Evolutionary conservation across 1,284 basidiomycete species (phyloP), one percentile per base, ranked within the genome.

Genomic region (Trametes polyzona): DNA sequence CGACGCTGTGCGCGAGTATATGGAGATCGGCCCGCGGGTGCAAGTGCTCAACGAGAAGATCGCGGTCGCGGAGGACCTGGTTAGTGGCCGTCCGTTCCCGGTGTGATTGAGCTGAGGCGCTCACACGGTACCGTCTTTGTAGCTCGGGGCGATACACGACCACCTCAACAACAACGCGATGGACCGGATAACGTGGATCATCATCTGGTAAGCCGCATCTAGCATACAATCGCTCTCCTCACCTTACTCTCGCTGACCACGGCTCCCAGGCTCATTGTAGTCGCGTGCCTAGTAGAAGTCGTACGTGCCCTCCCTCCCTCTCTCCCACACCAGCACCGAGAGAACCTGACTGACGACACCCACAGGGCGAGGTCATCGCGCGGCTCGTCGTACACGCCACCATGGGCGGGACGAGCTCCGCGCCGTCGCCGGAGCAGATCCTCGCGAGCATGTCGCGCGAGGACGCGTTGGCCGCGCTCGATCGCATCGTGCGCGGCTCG

Each of bases 161-260:
- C 94, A 97, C 69, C 76, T 97, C 50, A 96, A 95, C 68, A 92
- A 91, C 66, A 87, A 84, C 44, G 93, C 93, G 9, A 96, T 96
- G 90, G 87, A 94, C 66, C 79, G 92, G n/a, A 93, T 96, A 65
- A 95, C 93, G 4, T 95, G 93, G 93, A 93, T 96, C 64, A 87
- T 98, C 61, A 98, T 98, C 65, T 96, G 93, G 90, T 90, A 68
- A 29, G 76, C n/a, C n/a, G n/a, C n/a, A n/a, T n/a, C n/a, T n/a
- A n/a, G n/a, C n/a, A n/a, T 23, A n/a, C 29, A 3, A 24, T 16
- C 3, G 10, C 3, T 9, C 44, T 0, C 14, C 33, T 36, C 16
- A 26, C 3, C 21, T 19, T 10, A 24, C 10, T n/a, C n/a, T 10
- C 12, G 14, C 21, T 26, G 23, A 21, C 27, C 24, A 41, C 16